Base-by-base conservation (phyloP, 257 asterid species). In the Nicotiana noctiflora region DNA sequence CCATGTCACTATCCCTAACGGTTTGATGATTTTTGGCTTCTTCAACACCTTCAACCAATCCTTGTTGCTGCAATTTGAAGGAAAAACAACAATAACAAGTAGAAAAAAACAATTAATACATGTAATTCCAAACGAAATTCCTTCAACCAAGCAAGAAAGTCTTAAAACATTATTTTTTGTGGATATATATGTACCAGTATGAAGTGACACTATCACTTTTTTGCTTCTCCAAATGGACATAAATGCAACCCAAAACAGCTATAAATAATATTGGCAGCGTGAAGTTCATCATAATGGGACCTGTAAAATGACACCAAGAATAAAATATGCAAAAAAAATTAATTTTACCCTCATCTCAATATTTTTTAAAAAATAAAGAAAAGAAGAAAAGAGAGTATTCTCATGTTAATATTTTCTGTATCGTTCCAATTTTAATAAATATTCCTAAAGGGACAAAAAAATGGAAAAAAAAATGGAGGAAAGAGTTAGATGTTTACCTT, bases 221-320 rank as follows among this genome's bases (percentile, higher is more conserved):
- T 75, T 59, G 85, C 87, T 88, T 90, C 78, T 95, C 98, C 83
- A 96, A 80, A 65, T 94, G 97, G 83, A 89, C 72, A 84, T 96
- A 96, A 2, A 94, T 23, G 59, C 98, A 96, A 29, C 99, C 99
- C 89, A 96, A 23, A 65, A 90, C 93, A 85, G 98, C 97, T 83
- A 96, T 92, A 90, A 94, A 94, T 91, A 96, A 44, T 27, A 96
- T 90, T 19, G 99, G 99, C 63, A 94, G 89, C 60, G 98, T 94
- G 89, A 94, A 96, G 90, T 91, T 95, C 93, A 96, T 80, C 91
- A 91, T 88, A 76, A 92, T 92, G 17, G 99, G 93, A 81, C 98
- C 98, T 93, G 87, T 19, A 79, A 46, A 29, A 64, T 62, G 2
- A 23, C 53, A 80, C 31, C 56, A 62, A 46, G 13, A 72, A 72